phyloP scores from a whole-genome alignment of 345 rosid species.

The Syzygium jambos region DNA sequence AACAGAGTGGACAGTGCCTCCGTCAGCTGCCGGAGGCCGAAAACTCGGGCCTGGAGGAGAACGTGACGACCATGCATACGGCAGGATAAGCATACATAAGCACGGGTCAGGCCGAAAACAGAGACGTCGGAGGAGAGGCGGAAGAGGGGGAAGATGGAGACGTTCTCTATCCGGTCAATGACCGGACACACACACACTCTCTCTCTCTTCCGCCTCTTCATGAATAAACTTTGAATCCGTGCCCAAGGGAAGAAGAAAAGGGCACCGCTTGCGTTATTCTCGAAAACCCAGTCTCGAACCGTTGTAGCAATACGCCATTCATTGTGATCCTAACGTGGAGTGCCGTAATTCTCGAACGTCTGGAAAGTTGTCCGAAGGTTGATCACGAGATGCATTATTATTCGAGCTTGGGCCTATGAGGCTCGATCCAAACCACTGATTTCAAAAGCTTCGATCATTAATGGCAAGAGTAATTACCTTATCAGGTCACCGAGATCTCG shows the following conservation, averaged over 20 bases:
- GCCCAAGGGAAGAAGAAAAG: background rate
- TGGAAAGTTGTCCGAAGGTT: background rate
- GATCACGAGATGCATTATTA: background rate
- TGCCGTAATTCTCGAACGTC: background rate
- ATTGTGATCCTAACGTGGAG: background rate
- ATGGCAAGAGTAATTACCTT: background rate
- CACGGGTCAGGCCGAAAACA: background rate
- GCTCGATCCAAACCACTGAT: background rate
- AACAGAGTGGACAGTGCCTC: constrained; percentile 80
- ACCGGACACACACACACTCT: too few species aligned
- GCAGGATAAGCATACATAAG: background rate
- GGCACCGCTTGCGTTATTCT: background rate
- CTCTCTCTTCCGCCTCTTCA: too few species aligned
- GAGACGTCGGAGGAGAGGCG: background rate
- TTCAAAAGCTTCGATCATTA: background rate
- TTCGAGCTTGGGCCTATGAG: background rate
- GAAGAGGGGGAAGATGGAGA: too few species aligned
- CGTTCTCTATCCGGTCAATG: too few species aligned
- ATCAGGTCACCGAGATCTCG: background rate
- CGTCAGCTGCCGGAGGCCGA: constrained; percentile 27
- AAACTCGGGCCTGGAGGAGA: background rate
- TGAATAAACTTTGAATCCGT: background rate
- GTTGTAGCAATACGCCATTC: background rate
- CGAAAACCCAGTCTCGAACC: background rate
- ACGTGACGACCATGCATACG: background rate